A percentile compares a stretch with the other conserved stretches of the same genome.
phyloP scores from a whole-genome alignment of 257 asterid genomes.

The Nicotiana otophora region DNA sequence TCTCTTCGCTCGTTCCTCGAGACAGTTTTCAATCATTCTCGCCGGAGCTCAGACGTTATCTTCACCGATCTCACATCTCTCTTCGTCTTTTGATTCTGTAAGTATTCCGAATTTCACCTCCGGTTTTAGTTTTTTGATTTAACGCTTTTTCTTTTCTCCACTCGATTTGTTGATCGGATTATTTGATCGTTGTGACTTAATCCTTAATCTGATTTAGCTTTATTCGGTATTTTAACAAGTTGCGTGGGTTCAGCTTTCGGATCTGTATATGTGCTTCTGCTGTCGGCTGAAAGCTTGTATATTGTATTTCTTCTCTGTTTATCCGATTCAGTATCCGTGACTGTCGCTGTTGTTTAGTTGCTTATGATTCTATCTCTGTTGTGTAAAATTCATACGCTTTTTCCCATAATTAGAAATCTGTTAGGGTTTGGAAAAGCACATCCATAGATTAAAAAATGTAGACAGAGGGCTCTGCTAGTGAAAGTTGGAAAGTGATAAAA shows the following conservation, averaged over 20 bases:
- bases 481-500: not conserved
- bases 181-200: not conserved
- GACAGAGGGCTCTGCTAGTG: not conserved
- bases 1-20: slow-evolving; percentile 4
- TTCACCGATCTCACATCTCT: not conserved
- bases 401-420: not conserved
- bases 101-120: not conserved
- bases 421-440: not conserved
- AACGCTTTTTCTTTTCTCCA: not conserved
- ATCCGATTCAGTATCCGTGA: not conserved
- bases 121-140: not conserved
- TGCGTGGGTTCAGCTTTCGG: not conserved
- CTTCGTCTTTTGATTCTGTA: not conserved
- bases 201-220: not conserved
- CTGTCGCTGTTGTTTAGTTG: not conserved
- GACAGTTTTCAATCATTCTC: not conserved
- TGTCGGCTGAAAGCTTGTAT: not conserved
- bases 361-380: not conserved
- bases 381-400: not conserved
- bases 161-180: not conserved
- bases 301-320: not conserved
- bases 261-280: not conserved
- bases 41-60: slow-evolving; percentile 10
- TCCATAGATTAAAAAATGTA: not conserved
- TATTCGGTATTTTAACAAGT: not conserved